Evolutionary conservation across 805 yeast genomes (phyloP), one percentile per base, ranked within the genome.

Genomic region (Kodamaea lidongshanica): DNA sequence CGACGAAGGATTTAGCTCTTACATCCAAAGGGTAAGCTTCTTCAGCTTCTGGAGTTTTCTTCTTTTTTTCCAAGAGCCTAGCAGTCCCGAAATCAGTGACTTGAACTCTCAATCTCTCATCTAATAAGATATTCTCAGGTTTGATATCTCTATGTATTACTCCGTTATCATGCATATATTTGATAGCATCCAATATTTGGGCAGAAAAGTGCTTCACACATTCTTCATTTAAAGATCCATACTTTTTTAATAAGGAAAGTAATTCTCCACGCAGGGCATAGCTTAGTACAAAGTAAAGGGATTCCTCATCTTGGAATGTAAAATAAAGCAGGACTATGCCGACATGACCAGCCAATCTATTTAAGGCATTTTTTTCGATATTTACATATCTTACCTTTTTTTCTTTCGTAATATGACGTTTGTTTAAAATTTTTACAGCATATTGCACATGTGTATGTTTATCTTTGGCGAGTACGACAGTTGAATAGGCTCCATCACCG

Each of bases 61-160:
- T 20, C 19, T 59, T 59, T 34, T 61, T 60, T n/a, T 79, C 84
- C 16, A 83, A 53, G 26, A 83, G 55, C 42, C 79, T 77, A 0
- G 94, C 94, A 0, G 94, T 83, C 15, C 94, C 94, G 52, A 83
- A 83, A 58, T 83, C 94, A 1, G 94, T 83, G 20, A 83, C 67
- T 52, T 76, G 79, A 23, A 81, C 65, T 35, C 76, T 70, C 64
- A 71, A 62, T 16, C 75, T 66, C 19, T 59, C 60, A 46, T 79
- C 84, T 13, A 83, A 58, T 29, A 83, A 53, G 16, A 83, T 81
- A 51, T 83, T 83, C 47, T 83, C 94, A 0, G 94, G 94, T 50
- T 83, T 83, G 27, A 83, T 70, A 56, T 83, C 94, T 53, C 94
- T 63, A 48, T 83, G 94, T 25, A 83, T 69, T 15, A 83, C 75